Base-by-base conservation (phyloP, 2,329 filamentous ascomycete species). In the Aphanocladium album region DNA sequence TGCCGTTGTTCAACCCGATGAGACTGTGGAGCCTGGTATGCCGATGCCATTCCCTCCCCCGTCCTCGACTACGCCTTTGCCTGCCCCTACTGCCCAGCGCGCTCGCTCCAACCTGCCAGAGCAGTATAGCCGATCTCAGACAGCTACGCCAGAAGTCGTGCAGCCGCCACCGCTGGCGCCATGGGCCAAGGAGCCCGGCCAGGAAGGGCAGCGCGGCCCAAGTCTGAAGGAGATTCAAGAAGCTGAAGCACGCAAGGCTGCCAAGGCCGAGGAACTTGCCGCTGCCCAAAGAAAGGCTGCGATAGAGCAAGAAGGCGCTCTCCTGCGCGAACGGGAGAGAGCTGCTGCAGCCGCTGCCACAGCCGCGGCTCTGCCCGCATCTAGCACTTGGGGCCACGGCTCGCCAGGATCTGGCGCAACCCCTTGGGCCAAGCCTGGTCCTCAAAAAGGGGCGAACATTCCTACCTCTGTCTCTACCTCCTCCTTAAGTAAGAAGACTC, bases 151-250 rank as follows among this genome's bases (percentile, higher is more conserved):
- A 2, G 85, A 87, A 47, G 76, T 78, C 16, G 70, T 74, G 11
- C 79, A 82, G 64, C 80, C 83, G 2, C 85, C 92, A 4, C 91
- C 93, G 0, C 78, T 97, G 66, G 95, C 95, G 0, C 95, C 95
- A 0, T 99, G 95, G 95, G 95, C 95, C 5, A 95, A 95, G 73
- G 92, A 98, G 65, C 83, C 84, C 2, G 88, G 89, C 53, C 77
- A 80, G 5, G 82, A 86, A 62, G 77, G 83, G 25, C 86, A 90
- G 45, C 96, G 90, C 74, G 93, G 92, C 0, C 95, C 93, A 2
- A 97, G 93, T 62, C 79, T 99, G 64, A 96, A 92, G 76, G 93
- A 99, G 71, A 99, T 99, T 25, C 95, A 99, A 73, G 93, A 96
- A 73, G 89, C 91, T 5, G 95, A 99, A 73, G 93, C 93, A 39